Evolutionary conservation across 2,329 filamentous ascomycete species (phyloP), one percentile per base, ranked within the genome.

Genomic region (Aureobasidium sp.): DNA sequence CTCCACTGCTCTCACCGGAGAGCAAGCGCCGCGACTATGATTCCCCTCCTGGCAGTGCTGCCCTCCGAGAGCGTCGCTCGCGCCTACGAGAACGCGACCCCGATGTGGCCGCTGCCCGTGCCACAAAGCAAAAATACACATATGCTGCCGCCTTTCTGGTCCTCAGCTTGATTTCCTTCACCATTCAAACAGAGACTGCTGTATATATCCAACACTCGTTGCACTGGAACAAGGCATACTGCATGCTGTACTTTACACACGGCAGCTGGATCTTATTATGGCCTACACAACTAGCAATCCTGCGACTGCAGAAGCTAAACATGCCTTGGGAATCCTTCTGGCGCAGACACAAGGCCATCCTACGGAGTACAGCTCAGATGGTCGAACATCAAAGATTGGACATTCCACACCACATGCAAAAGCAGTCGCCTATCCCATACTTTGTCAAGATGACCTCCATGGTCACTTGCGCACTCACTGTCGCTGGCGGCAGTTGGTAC

Each of bases 181-280:
- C 90, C 50, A 79, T 96, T 6, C 94, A 99, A 81, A 97, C 94
- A 3, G 93, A 97, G 79, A 90, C 95, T 58, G 93, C 92, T 11
- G 86, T 95, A 10, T 92, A 96, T 75, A 94, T 99, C 63, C 93
- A 97, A 77, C 87, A 93, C 72, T 86, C 94, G 62, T 76, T 96
- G 64, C 85, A 88, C 64, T 99, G 94, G 94, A 84, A 95, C 76
- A 99, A 99, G 78, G 90, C 94, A n/a, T 99, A 96, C 77, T 95
- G 90, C 79, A 99, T 99, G 94, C 84, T 99, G 45, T 88, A 95
- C 75, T 81, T 99, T 65, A 99, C 94, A 11, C 94, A 99, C 76
- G 89, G 93, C 60, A 96, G 91, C 1, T 99, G 94, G 94, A 74
- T 86, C 10, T 75, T 97, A 51, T 81, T 99, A 25, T 99, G 91